Conservation (phyloP, 352 stramenopile species). For the Phytopythium kandeliae region DNA sequence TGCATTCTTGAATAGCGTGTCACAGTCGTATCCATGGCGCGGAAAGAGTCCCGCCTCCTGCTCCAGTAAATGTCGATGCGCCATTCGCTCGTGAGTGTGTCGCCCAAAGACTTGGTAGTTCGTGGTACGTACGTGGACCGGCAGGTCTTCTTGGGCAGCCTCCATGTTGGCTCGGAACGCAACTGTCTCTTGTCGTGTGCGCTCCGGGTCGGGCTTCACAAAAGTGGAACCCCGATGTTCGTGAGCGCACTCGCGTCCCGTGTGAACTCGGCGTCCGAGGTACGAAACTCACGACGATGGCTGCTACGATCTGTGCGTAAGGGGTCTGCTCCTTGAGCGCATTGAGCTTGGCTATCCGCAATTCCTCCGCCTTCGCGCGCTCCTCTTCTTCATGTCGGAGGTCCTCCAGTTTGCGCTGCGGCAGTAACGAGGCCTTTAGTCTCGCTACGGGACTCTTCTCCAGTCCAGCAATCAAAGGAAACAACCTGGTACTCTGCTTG, state of each 20-base stretch:
- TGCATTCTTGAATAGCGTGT: slow-evolving; percentile 79
- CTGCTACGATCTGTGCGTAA: slow-evolving; percentile 57
- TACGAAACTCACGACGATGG: slow-evolving; percentile 33
- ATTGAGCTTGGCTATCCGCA: slow-evolving; percentile 40
- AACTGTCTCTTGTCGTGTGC: slow-evolving; percentile 59
- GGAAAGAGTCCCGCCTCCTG: slow-evolving; percentile 71
- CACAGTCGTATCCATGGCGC: slow-evolving; percentile 65
- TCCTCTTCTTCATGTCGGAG: slow-evolving; percentile 26
- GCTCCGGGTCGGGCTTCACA: slow-evolving; percentile 49
- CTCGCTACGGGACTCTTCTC: background rate
- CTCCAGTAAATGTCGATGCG: no score
- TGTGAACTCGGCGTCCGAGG: no score
- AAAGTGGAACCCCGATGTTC: background rate
- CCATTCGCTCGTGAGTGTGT: no score
- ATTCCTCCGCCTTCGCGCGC: slow-evolving; percentile 19
- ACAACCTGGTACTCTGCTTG: slow-evolving; percentile 49
- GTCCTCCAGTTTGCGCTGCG: slow-evolving; percentile 48
- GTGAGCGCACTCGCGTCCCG: background rate
- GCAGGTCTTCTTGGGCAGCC: slow-evolving; percentile 45
- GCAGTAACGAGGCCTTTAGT: background rate
- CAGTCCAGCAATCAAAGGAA: background rate
- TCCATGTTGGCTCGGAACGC: slow-evolving; percentile 67
- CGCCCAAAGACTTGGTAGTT: no score
- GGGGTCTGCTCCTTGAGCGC: slow-evolving; percentile 59
- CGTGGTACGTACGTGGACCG: slow-evolving; percentile 44